phyloP scores from a whole-genome alignment of 2,329 filamentous ascomycete species.

The Scytalidium sp. region DNA sequence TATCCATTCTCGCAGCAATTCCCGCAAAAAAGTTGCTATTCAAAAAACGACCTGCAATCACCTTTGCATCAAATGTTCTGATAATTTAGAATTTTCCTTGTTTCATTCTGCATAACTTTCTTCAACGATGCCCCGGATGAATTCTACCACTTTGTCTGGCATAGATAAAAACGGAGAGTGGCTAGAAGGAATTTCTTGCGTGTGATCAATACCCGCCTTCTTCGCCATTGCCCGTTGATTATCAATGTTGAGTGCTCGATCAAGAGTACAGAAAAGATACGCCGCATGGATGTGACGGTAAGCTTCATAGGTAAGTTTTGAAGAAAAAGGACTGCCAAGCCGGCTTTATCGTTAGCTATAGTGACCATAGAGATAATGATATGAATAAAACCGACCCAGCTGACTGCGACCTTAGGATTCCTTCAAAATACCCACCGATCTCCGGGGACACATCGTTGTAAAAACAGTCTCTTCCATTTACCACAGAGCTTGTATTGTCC shows the following conservation, averaged over 20 bases:
- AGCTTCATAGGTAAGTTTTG: constrained; percentile 1
- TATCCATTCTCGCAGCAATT: too few relatives aligned
- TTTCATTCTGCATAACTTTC: too few relatives aligned
- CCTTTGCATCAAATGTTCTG: too few relatives aligned
- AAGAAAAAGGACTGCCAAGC: not conserved
- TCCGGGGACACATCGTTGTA: not conserved
- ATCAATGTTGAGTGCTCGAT: not conserved
- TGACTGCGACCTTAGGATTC: not conserved
- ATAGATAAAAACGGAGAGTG: not conserved
- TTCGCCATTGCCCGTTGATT: not conserved
- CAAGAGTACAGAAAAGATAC: constrained; percentile 1
- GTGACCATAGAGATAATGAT: not conserved
- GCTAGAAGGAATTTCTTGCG: not conserved
- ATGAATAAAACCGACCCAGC: not conserved
- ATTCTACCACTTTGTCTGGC: not conserved
- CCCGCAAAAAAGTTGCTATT: too few relatives aligned
- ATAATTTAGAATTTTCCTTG: too few relatives aligned
- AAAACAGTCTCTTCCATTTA: not conserved
- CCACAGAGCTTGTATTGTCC: not conserved
- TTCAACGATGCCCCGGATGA: not conserved
- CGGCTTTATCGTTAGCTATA: not conserved
- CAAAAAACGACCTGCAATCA: too few relatives aligned
- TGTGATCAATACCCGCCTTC: constrained; percentile 1
- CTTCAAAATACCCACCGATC: not conserved
- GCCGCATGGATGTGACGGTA: constrained; percentile 2